Conservation (phyloP, 495 filamentous ascomycete genomes). For the Penicillium flavigenum region DNA sequence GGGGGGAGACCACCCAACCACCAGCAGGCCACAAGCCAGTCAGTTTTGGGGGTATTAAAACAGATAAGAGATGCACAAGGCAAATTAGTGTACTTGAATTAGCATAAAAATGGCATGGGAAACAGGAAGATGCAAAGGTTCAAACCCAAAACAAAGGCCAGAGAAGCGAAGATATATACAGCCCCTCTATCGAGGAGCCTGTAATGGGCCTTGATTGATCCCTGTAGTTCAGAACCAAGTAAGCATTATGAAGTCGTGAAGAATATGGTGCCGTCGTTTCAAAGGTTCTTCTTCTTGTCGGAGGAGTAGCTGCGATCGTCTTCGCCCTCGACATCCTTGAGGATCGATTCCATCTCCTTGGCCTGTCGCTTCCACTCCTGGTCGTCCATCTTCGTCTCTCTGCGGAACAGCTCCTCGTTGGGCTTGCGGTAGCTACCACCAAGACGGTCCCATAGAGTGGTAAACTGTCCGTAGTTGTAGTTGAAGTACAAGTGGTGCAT, state of each 20-base stretch:
- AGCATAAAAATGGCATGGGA: neutral
- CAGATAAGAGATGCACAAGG: neutral
- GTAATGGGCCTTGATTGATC: neutral
- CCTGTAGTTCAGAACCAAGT: constrained; percentile 2
- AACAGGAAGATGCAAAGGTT: neutral
- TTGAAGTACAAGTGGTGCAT: constrained; percentile 99
- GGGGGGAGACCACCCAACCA: neutral
- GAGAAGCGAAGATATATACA: neutral
- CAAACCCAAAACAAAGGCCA: neutral
- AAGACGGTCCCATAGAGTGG: constrained; percentile 90
- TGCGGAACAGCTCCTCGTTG: constrained; percentile 81
- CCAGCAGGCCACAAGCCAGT: neutral
- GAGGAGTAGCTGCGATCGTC: constrained; percentile 74
- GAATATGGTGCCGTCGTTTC: constrained; percentile 5
- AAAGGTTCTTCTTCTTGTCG: constrained; percentile 43
- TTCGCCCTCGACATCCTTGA: constrained; percentile 80
- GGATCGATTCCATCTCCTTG: constrained; percentile 81
- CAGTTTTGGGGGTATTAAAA: constrained; percentile 8
- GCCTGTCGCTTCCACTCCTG: constrained; percentile 78
- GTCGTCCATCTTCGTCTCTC: constrained; percentile 84
- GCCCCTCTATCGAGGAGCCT: neutral
- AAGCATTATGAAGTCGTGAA: constrained; percentile 3
- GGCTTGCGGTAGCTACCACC: constrained; percentile 87
- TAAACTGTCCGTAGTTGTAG: constrained; percentile 98
- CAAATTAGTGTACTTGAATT: constrained; percentile 7